Base-by-base conservation (phyloP, 345 rosid species). In the Aquilaria yunnanensis region DNA sequence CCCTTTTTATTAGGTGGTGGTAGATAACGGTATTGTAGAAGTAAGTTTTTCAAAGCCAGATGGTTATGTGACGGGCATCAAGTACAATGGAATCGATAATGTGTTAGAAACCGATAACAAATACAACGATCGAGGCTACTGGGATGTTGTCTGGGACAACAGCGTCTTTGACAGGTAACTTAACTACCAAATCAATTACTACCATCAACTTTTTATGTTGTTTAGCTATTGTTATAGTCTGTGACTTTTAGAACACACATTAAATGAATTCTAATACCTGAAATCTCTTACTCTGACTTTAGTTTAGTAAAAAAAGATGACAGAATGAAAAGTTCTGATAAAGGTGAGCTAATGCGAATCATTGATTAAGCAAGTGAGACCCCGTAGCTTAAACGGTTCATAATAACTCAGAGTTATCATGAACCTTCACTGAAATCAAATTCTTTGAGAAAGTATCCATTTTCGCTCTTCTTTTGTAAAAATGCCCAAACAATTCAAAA, bases 101-200 rank as follows among this genome's bases (percentile, higher is more conserved):
- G 70, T 85, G 32, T 77, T 94, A 3, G 80, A 85, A 60, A 54
- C n/a, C 6, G 32, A 47, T 0, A 78, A 69, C 14, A 68, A 54
- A 5, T 54, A 65, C 10, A 12, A 61, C 5, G 81, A 85, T 60
- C 74, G 86, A 62, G 99, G 97, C 96, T 94, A 94, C 59, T 94
- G 97, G 99, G 99, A 94, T 51, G 70, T 86, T 14, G 91, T 73
- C 1, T 88, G 97, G 97, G 75, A 81, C 66, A 66, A 61, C 3
- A 2, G 1, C 12, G 70, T 86, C 83, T 84, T 77, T 49, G 80
- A 79, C 70, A 85, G 70, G 66, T 68, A 33, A 72, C 58, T 70
- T 61, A 23, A 23, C 23, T 23, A 23, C 23, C 23, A 23, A 23
- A 23, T 23, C 49, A 13, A 32, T 13, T 8, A 57, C 32, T 41